Evolutionary conservation across 1,139 yeast species (phyloP).

Genomic region (Yamadazyma sp.): DNA sequence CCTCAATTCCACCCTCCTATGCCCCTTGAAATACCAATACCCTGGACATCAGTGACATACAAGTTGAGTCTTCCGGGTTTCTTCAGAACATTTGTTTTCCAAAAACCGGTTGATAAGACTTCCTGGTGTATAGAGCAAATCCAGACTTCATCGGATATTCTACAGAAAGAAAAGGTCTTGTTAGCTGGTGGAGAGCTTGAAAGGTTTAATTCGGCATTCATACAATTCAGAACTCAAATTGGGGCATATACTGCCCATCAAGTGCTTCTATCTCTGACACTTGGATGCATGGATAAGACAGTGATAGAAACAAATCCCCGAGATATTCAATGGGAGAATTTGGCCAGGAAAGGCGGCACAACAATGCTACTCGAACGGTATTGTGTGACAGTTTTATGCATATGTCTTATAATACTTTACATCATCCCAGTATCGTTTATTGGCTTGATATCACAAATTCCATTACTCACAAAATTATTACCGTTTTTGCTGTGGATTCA

Average conservation of each 20-base stretch:
- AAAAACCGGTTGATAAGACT: slow-evolving; percentile 20
- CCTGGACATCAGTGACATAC: not conserved
- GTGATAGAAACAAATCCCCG: slow-evolving; percentile 53
- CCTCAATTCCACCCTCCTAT: slow-evolving; percentile 39
- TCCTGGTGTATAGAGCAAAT: slow-evolving; percentile 32
- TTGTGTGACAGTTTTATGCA: slow-evolving; percentile 41
- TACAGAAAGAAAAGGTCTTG: slow-evolving; percentile 23
- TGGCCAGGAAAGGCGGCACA: slow-evolving; percentile 35
- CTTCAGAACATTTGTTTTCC: slow-evolving; percentile 24
- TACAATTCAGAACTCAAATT: slow-evolving; percentile 48
- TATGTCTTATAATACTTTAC: slow-evolving; percentile 56
- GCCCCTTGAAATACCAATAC: slow-evolving; percentile 12
- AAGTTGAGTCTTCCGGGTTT: slow-evolving; percentile 26
- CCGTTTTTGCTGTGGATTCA: slow-evolving; percentile 56
- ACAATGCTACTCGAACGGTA: slow-evolving; percentile 35
- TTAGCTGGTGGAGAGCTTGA: slow-evolving; percentile 19
- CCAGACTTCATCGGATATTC: slow-evolving; percentile 16
- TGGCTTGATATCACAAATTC: slow-evolving; percentile 65
- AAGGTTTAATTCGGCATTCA: slow-evolving; percentile 45
- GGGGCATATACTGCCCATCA: slow-evolving; percentile 59
- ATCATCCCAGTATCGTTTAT: slow-evolving; percentile 72
- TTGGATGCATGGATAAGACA: slow-evolving; percentile 42
- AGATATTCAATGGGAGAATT: slow-evolving; percentile 61
- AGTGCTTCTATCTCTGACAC: slow-evolving; percentile 43
- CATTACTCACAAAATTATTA: slow-evolving; percentile 52